Evolutionary conservation across 768 basidiomycete genomes (phyloP), one percentile per base, ranked within the genome.

Genomic region (Leucosporidium creatinivorum): DNA sequence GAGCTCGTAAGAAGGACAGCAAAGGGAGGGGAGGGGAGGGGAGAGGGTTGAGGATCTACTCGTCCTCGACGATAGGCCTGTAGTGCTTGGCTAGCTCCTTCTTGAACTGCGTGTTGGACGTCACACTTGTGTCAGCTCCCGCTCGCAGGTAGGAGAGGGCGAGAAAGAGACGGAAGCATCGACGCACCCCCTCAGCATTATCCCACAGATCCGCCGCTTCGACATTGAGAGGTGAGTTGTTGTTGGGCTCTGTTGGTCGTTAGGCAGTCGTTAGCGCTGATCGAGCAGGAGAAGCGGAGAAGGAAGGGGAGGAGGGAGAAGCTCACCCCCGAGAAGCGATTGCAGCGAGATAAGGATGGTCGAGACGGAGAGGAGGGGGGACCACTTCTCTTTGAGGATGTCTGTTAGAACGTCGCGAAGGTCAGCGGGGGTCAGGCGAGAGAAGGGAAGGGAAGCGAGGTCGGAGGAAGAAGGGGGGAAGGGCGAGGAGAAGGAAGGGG

Each of bases 381-480:
- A 90, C 92, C 91, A 93, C 76, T 92, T 89, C 78, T 92, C 90
- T 88, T 93, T 89, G 56, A 93, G 80, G 74, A 94, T 93, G 76
- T 93, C 91, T 52, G 92, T 81, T n/a, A n/a, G n/a, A n/a, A n/a
- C n/a, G n/a, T n/a, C n/a, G n/a, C n/a, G n/a, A n/a, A n/a, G n/a
- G n/a, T n/a, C n/a, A n/a, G n/a, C n/a, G n/a, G n/a, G n/a, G n/a
- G n/a, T n/a, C n/a, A n/a, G n/a, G n/a, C n/a, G n/a, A n/a, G n/a
- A n/a, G n/a, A n/a, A n/a, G n/a, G n/a, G n/a, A n/a, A n/a, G n/a
- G n/a, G n/a, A n/a, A n/a, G n/a, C n/a, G n/a, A n/a, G n/a, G n/a
- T n/a, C n/a, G n/a, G n/a, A n/a, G n/a, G n/a, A n/a, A n/a, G n/a
- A n/a, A n/a, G n/a, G n/a, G n/a, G n/a, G n/a, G n/a, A n/a, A n/a